Conservation (phyloP, 2,329 filamentous ascomycete species). For the Aspergillus proliferans region DNA sequence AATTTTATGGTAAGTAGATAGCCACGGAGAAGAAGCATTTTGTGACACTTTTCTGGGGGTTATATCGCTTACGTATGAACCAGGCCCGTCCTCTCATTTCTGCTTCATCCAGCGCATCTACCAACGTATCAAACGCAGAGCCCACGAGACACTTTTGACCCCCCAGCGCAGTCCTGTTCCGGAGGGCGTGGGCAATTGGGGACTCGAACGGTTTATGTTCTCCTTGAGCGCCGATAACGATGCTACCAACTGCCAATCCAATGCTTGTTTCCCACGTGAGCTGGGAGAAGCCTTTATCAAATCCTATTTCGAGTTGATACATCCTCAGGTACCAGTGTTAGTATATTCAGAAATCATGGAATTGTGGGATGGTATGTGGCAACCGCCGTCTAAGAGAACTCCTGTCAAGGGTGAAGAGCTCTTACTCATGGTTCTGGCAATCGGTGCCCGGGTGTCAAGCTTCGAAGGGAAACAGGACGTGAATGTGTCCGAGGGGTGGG, state of each 20-base stretch:
- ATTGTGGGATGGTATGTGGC: constrained; percentile 9
- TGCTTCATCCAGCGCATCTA: constrained; percentile 11
- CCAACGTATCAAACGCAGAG: constrained; percentile 7
- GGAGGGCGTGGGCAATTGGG: constrained; percentile 7
- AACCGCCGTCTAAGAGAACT: constrained; percentile 1
- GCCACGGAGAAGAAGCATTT: no score
- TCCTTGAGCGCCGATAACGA: constrained; percentile 2
- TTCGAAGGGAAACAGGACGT: not conserved
- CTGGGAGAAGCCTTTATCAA: constrained; percentile 8
- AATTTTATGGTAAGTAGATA: constrained; percentile 9
- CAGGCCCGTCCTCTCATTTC: constrained; percentile 8
- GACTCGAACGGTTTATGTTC: constrained; percentile 12
- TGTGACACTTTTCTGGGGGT: no score
- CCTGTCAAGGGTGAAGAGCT: constrained; percentile 6
- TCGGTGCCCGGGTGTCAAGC: constrained; percentile 7
- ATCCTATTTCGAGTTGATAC: constrained; percentile 8
- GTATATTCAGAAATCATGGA: constrained; percentile 6
- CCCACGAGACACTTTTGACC: constrained; percentile 4
- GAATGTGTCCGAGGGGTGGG: constrained; percentile 4
- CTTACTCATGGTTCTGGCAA: constrained; percentile 10
- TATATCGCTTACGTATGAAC: no score
- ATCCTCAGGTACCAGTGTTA: constrained; percentile 9
- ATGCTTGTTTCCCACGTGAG: not conserved
- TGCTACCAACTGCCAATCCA: not conserved
- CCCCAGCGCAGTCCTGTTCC: constrained; percentile 5